Evolutionary conservation across 306 rosid genomes (phyloP).

Genomic region (Quercus aquifolioides): DNA sequence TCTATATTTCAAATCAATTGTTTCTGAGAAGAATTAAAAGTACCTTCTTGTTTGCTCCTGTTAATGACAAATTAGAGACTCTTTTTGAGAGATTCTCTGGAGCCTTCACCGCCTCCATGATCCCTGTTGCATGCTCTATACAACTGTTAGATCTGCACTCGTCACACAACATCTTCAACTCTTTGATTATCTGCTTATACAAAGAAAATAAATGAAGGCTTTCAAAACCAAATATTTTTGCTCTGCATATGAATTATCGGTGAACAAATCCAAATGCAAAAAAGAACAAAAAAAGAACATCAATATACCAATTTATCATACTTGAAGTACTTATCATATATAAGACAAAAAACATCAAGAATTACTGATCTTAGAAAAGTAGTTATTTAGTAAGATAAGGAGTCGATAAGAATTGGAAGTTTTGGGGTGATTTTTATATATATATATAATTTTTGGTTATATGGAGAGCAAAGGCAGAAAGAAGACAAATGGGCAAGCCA

Average conservation of each 20-base stretch:
- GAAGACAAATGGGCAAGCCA: neutral
- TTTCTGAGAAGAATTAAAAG: neutral
- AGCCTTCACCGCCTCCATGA: conserved; percentile 57
- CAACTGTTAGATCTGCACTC: conserved; percentile 55
- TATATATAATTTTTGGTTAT: neutral
- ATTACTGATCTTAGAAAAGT: no score
- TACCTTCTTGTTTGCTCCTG: conserved; percentile 45
- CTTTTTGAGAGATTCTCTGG: conserved; percentile 49
- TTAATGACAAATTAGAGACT: conserved; percentile 34
- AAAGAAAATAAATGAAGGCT: neutral
- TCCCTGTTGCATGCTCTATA: conserved; percentile 54
- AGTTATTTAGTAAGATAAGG: no score
- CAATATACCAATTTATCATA: no score
- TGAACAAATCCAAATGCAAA: neutral
- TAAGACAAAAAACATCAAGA: no score
- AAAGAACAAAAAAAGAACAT: neutral
- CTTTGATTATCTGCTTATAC: conserved; percentile 34
- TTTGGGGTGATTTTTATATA: no score
- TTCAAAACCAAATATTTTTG: neutral
- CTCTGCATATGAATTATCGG: neutral
- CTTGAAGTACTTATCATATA: no score
- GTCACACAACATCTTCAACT: conserved; percentile 41
- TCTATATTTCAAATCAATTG: no score
- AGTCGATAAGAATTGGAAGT: no score
- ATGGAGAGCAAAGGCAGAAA: neutral